A percentile compares a stretch with the other conserved stretches of the same genome.
Evolutionary conservation across 306 rosid species (phyloP).

Genomic region (Aeschynomene evenia): DNA sequence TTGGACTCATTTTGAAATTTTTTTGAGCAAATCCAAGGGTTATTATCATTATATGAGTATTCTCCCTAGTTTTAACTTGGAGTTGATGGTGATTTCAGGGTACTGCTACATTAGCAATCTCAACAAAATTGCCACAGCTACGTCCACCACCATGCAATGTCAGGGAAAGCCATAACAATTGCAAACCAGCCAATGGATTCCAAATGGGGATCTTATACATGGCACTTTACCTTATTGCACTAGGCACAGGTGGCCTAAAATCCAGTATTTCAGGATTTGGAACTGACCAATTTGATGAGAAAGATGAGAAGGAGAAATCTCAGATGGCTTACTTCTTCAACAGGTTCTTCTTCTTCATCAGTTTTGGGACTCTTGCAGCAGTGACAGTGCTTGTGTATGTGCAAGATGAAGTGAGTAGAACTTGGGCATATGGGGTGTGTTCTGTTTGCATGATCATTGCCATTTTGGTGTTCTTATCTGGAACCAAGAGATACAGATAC

Average conservation of each 20-base stretch:
- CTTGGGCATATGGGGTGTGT: constrained; percentile 84
- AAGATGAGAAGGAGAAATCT: constrained; percentile 80
- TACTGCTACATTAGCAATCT: constrained; percentile 62
- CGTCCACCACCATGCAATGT: constrained; percentile 71
- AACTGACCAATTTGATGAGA: constrained; percentile 83
- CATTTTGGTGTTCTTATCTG: constrained; percentile 52
- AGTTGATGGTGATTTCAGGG: constrained; percentile 52
- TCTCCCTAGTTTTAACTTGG: not conserved
- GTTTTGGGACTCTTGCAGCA: constrained; percentile 74
- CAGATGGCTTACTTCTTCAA: constrained; percentile 84
- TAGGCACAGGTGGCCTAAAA: constrained; percentile 88
- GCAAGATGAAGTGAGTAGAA: constrained; percentile 83
- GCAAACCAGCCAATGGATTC: constrained; percentile 64
- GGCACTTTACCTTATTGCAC: constrained; percentile 67
- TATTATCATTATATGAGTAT: not conserved
- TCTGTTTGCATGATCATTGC: constrained; percentile 60
- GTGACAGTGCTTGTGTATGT: constrained; percentile 90
- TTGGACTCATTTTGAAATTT: no score
- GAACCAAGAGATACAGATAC: constrained; percentile 65
- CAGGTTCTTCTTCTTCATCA: constrained; percentile 77
- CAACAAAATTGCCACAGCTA: constrained; percentile 63
- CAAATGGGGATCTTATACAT: constrained; percentile 81
- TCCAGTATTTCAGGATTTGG: constrained; percentile 98
- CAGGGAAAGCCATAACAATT: constrained; percentile 25
- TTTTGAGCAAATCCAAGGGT: not conserved